These are phyloP conservation scores for Fusarium xyrophilum DNA, from an alignment of 2,329 filamentous ascomycete species.

Conservation along the genomic window DNA sequence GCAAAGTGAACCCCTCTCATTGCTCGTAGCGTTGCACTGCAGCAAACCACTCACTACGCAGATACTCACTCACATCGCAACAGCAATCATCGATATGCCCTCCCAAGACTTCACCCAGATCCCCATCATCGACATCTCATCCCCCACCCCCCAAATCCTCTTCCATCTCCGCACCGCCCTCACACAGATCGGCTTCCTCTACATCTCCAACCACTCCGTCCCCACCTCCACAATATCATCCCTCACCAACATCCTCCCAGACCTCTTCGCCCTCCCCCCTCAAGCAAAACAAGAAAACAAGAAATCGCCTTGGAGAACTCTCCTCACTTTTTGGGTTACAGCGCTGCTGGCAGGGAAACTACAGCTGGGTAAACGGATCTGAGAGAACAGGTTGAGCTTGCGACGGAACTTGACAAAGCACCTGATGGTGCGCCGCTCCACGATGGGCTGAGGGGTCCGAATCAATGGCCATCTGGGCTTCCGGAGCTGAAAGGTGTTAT, in stretches of 20 bases:
- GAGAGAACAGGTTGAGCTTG: constrained; percentile 67
- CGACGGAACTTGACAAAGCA: constrained; percentile 57
- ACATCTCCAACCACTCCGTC: constrained; percentile 59
- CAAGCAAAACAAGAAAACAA: constrained; percentile 51
- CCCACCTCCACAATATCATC: constrained; percentile 41
- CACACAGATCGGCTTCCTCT: constrained; percentile 61
- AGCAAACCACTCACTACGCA: neutral
- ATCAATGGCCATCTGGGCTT: constrained; percentile 54
- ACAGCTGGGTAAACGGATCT: constrained; percentile 60
- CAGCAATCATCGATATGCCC: neutral
- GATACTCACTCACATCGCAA: neutral
- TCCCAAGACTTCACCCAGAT: constrained; percentile 48
- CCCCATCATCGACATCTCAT: constrained; percentile 58
- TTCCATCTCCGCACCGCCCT: constrained; percentile 54
- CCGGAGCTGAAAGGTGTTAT: constrained; percentile 48
- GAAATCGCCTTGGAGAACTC: constrained; percentile 57
- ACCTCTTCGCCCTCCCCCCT: constrained; percentile 51
- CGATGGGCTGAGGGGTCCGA: constrained; percentile 56
- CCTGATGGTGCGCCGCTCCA: constrained; percentile 48
- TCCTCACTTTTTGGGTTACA: constrained; percentile 68
- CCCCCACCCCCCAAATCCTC: constrained; percentile 51
- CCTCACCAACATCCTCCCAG: constrained; percentile 51
- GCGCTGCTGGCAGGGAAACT: constrained; percentile 60
- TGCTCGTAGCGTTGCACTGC: neutral
- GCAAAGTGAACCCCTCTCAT: neutral